Conservation (phyloP, 208 protist genomes). For the Borovskyia barvae region DNA sequence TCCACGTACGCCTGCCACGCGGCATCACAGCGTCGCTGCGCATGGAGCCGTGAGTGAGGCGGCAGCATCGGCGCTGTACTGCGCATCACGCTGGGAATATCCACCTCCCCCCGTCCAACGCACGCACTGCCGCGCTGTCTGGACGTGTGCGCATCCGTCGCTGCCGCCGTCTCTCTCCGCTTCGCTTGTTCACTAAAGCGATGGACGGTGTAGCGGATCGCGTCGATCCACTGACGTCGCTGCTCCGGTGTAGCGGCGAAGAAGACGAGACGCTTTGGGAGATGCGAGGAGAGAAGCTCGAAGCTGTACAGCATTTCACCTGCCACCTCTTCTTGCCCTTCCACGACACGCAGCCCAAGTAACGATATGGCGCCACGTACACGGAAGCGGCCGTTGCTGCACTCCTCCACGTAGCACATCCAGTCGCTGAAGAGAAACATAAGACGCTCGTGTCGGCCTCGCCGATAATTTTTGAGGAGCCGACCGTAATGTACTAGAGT, state of each 20-base stretch:
- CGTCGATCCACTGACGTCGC: conserved; percentile 74
- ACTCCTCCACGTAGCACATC: conserved; percentile 81
- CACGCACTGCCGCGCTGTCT: background rate
- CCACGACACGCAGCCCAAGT: conserved; percentile 40
- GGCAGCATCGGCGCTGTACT: conserved; percentile 27
- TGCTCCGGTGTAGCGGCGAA: conserved; percentile 66
- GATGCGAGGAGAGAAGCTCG: conserved; percentile 34
- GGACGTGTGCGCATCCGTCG: background rate
- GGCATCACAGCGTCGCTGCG: conserved; percentile 46
- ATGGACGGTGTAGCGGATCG: conserved; percentile 50
- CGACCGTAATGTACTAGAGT: conserved; percentile 73
- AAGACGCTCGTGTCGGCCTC: conserved; percentile 69
- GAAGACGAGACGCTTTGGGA: conserved; percentile 55
- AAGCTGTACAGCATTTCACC: conserved; percentile 42
- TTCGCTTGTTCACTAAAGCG: conserved; percentile 24
- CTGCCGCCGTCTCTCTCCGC: background rate
- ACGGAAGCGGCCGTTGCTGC: conserved; percentile 54
- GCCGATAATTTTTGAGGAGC: conserved; percentile 57
- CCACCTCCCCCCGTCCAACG: conserved; percentile 1
- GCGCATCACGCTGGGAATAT: conserved; percentile 20
- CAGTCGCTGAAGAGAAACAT: conserved; percentile 84
- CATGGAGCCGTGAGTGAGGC: conserved; percentile 42
- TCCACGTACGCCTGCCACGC: conserved; percentile 39
- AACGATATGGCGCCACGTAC: conserved; percentile 70
- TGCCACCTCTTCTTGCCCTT: conserved; percentile 30